Conservation (phyloP, 352 stramenopile species). For the Pythium guiyangense region DNA sequence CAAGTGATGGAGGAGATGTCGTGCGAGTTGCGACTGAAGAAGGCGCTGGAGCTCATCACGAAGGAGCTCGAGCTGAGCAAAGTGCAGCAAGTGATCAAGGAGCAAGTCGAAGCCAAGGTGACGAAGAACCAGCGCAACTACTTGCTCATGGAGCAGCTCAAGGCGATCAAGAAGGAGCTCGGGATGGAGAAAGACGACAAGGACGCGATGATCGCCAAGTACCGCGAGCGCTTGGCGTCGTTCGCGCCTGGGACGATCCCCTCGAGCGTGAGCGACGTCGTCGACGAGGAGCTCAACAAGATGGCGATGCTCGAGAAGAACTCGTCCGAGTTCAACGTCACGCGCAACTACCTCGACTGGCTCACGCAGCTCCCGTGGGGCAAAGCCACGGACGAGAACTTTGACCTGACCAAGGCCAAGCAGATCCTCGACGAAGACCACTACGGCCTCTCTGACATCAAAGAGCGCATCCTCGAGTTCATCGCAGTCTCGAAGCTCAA, state of each 20-base stretch:
- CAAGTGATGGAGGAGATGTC: slow-evolving; percentile 95
- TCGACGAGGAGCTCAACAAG: slow-evolving; percentile 98
- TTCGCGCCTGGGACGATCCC: slow-evolving; percentile 67
- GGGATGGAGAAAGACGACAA: slow-evolving; percentile 99
- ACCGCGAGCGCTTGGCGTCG: slow-evolving; percentile 82
- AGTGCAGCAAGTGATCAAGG: slow-evolving; percentile 97
- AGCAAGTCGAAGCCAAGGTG: slow-evolving; percentile 89
- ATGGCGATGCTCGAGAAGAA: slow-evolving; percentile 98
- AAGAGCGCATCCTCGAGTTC: slow-evolving; percentile 99
- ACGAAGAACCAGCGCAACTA: slow-evolving; percentile 98
- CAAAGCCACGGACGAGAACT: slow-evolving; percentile 94
- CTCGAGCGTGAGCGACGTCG: slow-evolving; percentile 86
- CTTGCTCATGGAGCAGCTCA: slow-evolving; percentile 98
- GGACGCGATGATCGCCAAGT: slow-evolving; percentile 96
- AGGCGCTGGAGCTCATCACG: slow-evolving; percentile 94
- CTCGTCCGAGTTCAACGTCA: slow-evolving; percentile 98
- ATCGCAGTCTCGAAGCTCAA: slow-evolving; percentile 98
- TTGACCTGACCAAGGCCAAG: slow-evolving; percentile 93
- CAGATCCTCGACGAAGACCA: slow-evolving; percentile 96
- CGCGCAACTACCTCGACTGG: slow-evolving; percentile 98
- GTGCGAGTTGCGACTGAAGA: slow-evolving; percentile 92
- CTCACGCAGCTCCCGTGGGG: slow-evolving; percentile 97
- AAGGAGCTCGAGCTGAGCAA: slow-evolving; percentile 96
- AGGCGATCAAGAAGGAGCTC: slow-evolving; percentile 99
- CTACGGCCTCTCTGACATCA: slow-evolving; percentile 98